Evolutionary conservation across 2,329 filamentous ascomycete genomes (phyloP).

Genomic region (Epichloe sibirici): DNA sequence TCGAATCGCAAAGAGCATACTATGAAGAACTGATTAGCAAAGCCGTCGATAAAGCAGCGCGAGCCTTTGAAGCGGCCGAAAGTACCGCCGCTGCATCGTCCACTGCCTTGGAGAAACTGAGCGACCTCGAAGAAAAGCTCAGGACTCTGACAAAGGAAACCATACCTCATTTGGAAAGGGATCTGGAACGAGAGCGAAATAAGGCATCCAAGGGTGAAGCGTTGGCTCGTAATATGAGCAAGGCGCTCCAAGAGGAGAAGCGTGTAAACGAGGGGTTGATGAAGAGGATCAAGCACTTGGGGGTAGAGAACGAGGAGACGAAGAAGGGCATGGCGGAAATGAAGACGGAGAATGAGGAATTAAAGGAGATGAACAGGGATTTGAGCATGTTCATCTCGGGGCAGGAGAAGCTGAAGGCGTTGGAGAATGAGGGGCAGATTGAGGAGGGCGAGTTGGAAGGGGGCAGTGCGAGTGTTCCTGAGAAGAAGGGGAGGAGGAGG

Average conservation of each 20-base stretch:
- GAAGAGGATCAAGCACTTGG: constrained; percentile 66
- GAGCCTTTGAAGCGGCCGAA: constrained; percentile 57
- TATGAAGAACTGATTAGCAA: constrained; percentile 89
- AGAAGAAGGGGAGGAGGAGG: constrained; percentile 43
- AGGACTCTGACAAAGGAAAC: constrained; percentile 40
- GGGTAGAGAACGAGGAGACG: constrained; percentile 46
- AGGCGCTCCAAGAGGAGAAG: constrained; percentile 77
- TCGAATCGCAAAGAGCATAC: constrained; percentile 85
- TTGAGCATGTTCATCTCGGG: constrained; percentile 78
- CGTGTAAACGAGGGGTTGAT: constrained; percentile 69
- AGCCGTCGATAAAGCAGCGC: constrained; percentile 76
- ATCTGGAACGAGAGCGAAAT: constrained; percentile 54
- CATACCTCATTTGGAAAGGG: constrained; percentile 58
- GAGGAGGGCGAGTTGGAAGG: constrained; percentile 63
- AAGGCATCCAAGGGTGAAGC: constrained; percentile 61
- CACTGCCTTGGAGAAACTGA: constrained; percentile 36
- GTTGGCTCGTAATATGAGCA: constrained; percentile 62
- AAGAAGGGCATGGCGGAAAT: constrained; percentile 44
- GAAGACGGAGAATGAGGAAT: constrained; percentile 53
- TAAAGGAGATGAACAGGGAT: constrained; percentile 79
- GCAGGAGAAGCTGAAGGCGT: constrained; percentile 63
- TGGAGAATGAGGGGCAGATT: constrained; percentile 47
- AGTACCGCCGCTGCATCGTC: constrained; percentile 40
- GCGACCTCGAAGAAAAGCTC: constrained; percentile 32
- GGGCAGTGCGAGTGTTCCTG: constrained; percentile 56